These are phyloP conservation scores for Trichoderma endophyticum DNA, from an alignment of 2,329 filamentous ascomycete species.

Conservation along the genomic window DNA sequence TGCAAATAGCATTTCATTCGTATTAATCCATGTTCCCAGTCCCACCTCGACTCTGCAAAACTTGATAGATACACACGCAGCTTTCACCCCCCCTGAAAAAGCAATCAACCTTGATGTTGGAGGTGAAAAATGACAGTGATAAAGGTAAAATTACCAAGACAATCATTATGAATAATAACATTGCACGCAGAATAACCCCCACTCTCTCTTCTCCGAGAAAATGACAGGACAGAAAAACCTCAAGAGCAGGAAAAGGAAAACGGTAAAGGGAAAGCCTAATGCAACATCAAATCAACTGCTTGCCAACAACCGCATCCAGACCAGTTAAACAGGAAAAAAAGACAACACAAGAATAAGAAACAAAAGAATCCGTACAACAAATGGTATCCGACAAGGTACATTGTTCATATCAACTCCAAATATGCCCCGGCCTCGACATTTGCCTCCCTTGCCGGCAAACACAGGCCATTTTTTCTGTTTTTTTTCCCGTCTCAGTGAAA, in stretches of 20 bases:
- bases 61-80: neutral
- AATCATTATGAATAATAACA: neutral
- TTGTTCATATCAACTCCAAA: constrained; percentile 12
- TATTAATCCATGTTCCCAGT: neutral
- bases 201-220: neutral
- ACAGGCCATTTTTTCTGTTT: neutral
- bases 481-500: constrained; percentile 20
- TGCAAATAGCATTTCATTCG: neutral
- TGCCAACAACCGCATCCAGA: neutral
- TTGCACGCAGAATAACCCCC: neutral
- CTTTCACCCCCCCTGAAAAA: neutral
- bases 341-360: neutral
- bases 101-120: neutral
- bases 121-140: neutral
- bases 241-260: neutral
- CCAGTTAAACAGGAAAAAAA: neutral
- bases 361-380: constrained; percentile 22
- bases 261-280: neutral
- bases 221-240: neutral
- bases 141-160: neutral
- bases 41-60: neutral
- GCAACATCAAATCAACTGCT: neutral
- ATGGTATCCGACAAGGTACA: constrained; percentile 29
- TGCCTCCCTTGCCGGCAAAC: neutral
- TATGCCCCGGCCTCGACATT: constrained; percentile 7